Conservation (phyloP, 371 early-diverging fungal species). For the Apophysomyces variabilis region DNA sequence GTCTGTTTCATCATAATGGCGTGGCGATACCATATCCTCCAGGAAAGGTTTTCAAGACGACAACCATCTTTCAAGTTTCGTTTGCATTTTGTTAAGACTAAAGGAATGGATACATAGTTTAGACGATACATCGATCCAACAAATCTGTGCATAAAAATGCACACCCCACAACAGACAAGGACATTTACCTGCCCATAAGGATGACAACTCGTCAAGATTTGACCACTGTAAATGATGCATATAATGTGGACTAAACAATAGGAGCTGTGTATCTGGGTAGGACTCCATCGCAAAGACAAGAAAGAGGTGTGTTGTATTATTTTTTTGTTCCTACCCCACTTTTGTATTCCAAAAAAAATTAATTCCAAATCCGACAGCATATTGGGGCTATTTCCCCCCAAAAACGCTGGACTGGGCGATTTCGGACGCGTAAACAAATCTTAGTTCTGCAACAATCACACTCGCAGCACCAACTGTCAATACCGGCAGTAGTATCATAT, state of each 20-base stretch:
- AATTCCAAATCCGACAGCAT: neutral
- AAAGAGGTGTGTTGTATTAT: neutral
- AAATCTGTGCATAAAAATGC: neutral
- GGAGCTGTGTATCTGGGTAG: constrained; percentile 19
- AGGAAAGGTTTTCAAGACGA: constrained; percentile 54
- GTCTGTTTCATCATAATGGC: constrained; percentile 23
- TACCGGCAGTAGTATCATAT: constrained; percentile 62
- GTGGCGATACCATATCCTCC: constrained; percentile 49
- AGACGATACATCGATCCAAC: neutral
- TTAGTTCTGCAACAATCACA: constrained; percentile 58
- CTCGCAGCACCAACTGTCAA: constrained; percentile 53
- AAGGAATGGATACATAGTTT: neutral
- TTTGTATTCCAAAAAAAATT: constrained; percentile 8
- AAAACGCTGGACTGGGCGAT: neutral
- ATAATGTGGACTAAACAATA: constrained; percentile 18
- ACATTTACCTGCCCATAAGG: constrained; percentile 26
- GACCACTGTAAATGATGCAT: constrained; percentile 20
- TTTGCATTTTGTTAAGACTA: constrained; percentile 55
- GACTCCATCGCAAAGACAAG: neutral
- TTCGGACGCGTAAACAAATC: constrained; percentile 31
- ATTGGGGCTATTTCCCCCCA: constrained; percentile 2
- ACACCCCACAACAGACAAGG: too few species aligned
- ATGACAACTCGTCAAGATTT: constrained; percentile 27
- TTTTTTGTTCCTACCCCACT: neutral
- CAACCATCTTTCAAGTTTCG: constrained; percentile 49